Conservation (phyloP, 176 grass and related monocot species). For the Avena sativa region DNA sequence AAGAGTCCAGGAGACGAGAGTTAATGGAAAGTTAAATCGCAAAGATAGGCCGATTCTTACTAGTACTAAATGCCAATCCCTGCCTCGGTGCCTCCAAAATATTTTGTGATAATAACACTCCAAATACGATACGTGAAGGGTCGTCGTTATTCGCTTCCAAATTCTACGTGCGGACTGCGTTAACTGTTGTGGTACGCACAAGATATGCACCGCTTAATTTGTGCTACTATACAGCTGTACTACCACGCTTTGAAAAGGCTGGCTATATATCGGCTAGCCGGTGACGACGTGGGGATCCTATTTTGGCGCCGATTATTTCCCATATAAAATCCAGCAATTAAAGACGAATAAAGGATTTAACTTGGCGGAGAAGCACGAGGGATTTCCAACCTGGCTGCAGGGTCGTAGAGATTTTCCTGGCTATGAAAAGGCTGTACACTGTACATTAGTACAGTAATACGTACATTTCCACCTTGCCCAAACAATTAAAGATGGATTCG, state of each 20-base stretch:
- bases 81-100: neutral
- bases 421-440: neutral
- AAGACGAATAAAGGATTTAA: neutral
- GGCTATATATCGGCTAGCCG: too few relatives aligned
- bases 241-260: neutral
- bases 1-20: neutral
- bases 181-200: neutral
- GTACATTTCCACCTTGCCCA: neutral
- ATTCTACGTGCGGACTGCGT: neutral
- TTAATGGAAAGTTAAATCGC: too few relatives aligned
- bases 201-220: neutral
- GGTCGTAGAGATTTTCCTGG: neutral
- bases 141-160: neutral
- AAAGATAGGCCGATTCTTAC: neutral
- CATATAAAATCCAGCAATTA: neutral
- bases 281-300: neutral
- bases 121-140: too few relatives aligned
- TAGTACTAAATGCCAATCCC: too few relatives aligned
- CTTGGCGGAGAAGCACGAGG: neutral
- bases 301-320: constrained; percentile 16
- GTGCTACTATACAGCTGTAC: neutral
- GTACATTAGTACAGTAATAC: too few relatives aligned
- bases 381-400: too few relatives aligned
- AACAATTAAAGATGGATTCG: neutral
- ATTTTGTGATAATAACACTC: too few relatives aligned